Percentiles rank a stretch among this genome's conserved stretches.
phyloP scores from a whole-genome alignment of 306 rosid species.

The Mimosa bimucronata region DNA sequence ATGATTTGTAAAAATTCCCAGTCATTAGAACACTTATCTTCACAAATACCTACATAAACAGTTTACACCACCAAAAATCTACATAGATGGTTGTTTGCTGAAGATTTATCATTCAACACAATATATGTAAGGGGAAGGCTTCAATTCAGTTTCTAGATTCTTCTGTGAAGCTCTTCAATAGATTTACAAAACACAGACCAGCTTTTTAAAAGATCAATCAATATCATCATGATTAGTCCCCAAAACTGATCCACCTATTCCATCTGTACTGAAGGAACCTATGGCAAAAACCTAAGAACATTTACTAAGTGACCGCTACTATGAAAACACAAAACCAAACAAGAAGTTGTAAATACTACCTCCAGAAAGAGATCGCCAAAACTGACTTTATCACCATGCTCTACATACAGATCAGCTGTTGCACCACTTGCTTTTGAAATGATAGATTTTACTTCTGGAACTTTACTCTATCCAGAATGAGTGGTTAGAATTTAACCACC shows the following conservation, averaged over 20 bases:
- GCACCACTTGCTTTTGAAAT: constrained; percentile 89
- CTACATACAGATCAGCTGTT: constrained; percentile 69
- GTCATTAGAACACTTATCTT: constrained; percentile 20
- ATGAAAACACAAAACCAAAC: not conserved
- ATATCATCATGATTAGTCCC: not conserved
- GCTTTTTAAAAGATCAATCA: not conserved
- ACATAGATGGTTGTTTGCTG: constrained; percentile 6
- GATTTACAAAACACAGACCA: not conserved
- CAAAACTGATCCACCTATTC: not conserved
- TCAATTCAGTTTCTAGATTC: not conserved
- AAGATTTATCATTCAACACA: not conserved
- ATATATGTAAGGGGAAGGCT: not conserved
- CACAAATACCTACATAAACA: not conserved
- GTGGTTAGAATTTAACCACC: constrained; percentile 24
- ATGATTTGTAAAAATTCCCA: not conserved
- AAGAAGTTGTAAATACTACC: constrained; percentile 49
- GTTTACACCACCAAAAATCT: constrained; percentile 15
- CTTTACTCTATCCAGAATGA: constrained; percentile 56
- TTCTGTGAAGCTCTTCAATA: not conserved
- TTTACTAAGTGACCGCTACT: not conserved
- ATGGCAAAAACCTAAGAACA: not conserved
- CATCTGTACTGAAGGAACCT: not conserved
- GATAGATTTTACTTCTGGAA: constrained; percentile 73
- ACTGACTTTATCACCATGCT: constrained; percentile 60
- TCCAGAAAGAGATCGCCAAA: constrained; percentile 85